A percentile compares a stretch with the other conserved stretches of the same genome.
phyloP scores from a whole-genome alignment of 169 alveolate species.

The Cryptosporidium viatorum region DNA sequence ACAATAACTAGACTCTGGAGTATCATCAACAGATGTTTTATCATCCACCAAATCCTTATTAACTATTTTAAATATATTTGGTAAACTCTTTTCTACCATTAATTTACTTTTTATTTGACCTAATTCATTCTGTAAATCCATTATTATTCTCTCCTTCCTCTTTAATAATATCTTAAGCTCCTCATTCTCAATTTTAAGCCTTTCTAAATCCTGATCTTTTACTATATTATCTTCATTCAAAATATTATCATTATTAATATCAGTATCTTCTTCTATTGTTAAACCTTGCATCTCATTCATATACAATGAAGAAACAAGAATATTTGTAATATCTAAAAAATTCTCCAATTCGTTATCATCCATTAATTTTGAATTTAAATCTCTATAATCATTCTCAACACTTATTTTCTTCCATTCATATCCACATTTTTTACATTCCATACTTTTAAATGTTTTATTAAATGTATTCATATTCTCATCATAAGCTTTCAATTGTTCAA shows the following conservation, averaged over 20 bases:
- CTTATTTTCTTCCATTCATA: conserved; percentile 47
- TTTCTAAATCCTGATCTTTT: conserved; percentile 28
- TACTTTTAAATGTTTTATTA: conserved; percentile 27
- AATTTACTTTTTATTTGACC: conserved; percentile 18
- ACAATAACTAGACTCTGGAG: not conserved
- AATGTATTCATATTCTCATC: conserved; percentile 35
- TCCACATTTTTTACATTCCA: conserved; percentile 54
- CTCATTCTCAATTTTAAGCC: conserved; percentile 14
- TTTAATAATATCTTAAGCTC: conserved; percentile 7
- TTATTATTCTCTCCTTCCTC: conserved; percentile 29
- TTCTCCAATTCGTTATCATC: not conserved
- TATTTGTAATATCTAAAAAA: conserved; percentile 27
- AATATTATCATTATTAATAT: not conserved
- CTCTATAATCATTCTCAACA: conserved; percentile 21
- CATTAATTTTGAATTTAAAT: not conserved
- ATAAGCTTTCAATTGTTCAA: conserved; percentile 31
- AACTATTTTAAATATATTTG: not conserved
- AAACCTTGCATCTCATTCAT: not conserved
- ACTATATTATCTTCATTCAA: not conserved
- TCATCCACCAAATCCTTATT: not conserved
- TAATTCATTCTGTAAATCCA: conserved; percentile 18
- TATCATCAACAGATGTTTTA: not conserved
- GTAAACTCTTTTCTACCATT: conserved; percentile 6
- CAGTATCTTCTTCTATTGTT: not conserved
- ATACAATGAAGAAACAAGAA: conserved; percentile 26